Base-by-base conservation (phyloP, 1,284 basidiomycete genomes). In the Trichosporon sp. region DNA sequence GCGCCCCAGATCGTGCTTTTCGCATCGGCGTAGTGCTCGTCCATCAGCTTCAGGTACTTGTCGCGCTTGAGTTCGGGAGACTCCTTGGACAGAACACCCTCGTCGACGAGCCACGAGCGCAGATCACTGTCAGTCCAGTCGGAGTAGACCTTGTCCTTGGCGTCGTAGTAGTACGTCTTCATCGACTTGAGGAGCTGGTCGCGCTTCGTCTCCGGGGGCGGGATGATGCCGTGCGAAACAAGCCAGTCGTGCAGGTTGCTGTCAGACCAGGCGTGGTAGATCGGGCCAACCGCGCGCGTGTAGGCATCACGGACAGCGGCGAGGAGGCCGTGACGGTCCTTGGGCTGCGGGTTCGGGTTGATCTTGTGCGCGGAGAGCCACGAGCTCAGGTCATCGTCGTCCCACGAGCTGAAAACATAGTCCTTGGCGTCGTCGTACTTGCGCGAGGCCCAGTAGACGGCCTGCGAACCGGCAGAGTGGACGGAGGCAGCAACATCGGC, bases 241-340 rank as follows among this genome's bases (percentile, higher is more conserved):
- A 96, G 88, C 93, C 94, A 97, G 68, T 89, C 71, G 72, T 92
- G 91, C 59, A 94, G 85, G 75, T 91, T 90, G 2, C 87, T 89
- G 74, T 90, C 88, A 54, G 87, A 88, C 93, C 93, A 97, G 4
- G 87, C 86, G 34, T 90, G 82, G 85, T 90, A 97, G 56, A 89
- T 78, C 1, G 89, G 88, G 64, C 84, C 81, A 16, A 85, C 82
- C 56, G 83, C 82, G 33, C 85, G 86, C 64, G 72, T 70, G 76
- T 93, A 94, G 0, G 87, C 84, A 31, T 86, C 83, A 54, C 84
- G 83, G 83, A 92, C 89, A 74, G 88, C 83, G 16, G 80, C 81
- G 25, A 90, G 77, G 31, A 95, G 78, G 71, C 91, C 86, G n/a
- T 86, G 84, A 60, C 87, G 86, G 52, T 83, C 86, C 63, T 85